These are phyloP conservation scores for Leishmania martiniquensis DNA, from an alignment of 208 protist species.

Conservation along the genomic window DNA sequence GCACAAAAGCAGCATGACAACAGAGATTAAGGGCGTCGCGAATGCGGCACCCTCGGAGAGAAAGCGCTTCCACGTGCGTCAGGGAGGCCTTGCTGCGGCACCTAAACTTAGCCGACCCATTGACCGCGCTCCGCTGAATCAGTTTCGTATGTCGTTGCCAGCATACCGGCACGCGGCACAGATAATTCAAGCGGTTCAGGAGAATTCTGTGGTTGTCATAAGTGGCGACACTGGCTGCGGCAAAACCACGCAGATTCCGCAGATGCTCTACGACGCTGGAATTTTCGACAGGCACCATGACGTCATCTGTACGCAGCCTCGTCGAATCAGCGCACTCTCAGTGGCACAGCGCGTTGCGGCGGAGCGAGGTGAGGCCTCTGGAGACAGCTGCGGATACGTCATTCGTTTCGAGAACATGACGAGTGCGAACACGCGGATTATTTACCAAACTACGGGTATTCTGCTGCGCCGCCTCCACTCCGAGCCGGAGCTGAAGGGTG, in stretches of 20 bases:
- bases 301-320: conserved; percentile 91
- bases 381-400: conserved; percentile 89
- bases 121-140: conserved; percentile 41
- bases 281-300: conserved; percentile 60
- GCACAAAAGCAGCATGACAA: conserved; percentile 55
- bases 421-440: conserved; percentile 91
- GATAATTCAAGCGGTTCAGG: conserved; percentile 62
- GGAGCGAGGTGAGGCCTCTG: conserved; percentile 83
- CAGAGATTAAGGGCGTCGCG: conserved; percentile 42
- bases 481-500: conserved; percentile 89
- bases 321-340: conserved; percentile 90
- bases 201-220: conserved; percentile 80
- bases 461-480: conserved; percentile 95
- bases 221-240: conserved; percentile 98
- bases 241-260: conserved; percentile 97
- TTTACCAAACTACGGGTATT: conserved; percentile 99
- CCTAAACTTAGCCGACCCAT: conserved; percentile 23
- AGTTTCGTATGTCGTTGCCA: conserved; percentile 66
- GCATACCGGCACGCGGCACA: conserved; percentile 50
- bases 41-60: conserved; percentile 14
- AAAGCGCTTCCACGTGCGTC: conserved; percentile 41
- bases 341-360: conserved; percentile 90
- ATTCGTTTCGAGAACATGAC: conserved; percentile 90
- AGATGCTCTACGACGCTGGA: conserved; percentile 71
- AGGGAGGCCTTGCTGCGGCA: conserved; percentile 40